phyloP scores from a whole-genome alignment of 2,329 filamentous ascomycete genomes.

The Clarireedia homoeocarpa region DNA sequence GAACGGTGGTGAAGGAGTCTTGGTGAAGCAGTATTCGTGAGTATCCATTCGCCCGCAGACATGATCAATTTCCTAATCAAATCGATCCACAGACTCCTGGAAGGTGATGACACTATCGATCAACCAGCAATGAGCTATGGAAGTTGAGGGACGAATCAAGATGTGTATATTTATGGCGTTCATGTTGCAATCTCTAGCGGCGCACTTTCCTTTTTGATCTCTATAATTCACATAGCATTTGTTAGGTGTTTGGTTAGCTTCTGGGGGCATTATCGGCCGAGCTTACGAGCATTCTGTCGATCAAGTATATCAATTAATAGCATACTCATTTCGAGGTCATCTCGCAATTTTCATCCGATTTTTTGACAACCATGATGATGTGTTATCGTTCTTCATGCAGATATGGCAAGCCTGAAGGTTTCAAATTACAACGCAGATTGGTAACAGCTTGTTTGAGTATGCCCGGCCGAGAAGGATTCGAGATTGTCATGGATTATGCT shows the following conservation, averaged over 20 bases:
- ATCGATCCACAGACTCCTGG: conserved; percentile 22
- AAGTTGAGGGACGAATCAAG: conserved; percentile 10
- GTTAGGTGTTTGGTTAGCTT: conserved; percentile 7
- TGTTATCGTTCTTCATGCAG: neutral
- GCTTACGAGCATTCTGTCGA: conserved; percentile 8
- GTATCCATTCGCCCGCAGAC: conserved; percentile 31
- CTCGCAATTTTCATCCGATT: neutral
- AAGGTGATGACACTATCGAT: conserved; percentile 29
- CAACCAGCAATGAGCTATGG: conserved; percentile 25
- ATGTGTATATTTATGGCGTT: conserved; percentile 7
- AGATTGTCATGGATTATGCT: neutral
- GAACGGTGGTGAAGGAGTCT: conserved; percentile 82
- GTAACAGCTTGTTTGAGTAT: neutral
- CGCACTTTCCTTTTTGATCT: neutral
- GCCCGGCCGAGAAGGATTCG: conserved; percentile 4
- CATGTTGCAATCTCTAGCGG: neutral
- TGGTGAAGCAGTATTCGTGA: conserved; percentile 91
- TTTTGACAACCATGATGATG: neutral
- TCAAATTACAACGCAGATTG: neutral
- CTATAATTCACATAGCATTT: neutral
- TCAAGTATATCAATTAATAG: conserved; percentile 5
- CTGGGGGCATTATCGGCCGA: conserved; percentile 2
- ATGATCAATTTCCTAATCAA: neutral
- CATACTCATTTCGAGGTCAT: neutral
- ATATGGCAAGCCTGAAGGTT: neutral